Conservation (phyloP, 208 protist species). For the Acanthamoeba royreba region DNA sequence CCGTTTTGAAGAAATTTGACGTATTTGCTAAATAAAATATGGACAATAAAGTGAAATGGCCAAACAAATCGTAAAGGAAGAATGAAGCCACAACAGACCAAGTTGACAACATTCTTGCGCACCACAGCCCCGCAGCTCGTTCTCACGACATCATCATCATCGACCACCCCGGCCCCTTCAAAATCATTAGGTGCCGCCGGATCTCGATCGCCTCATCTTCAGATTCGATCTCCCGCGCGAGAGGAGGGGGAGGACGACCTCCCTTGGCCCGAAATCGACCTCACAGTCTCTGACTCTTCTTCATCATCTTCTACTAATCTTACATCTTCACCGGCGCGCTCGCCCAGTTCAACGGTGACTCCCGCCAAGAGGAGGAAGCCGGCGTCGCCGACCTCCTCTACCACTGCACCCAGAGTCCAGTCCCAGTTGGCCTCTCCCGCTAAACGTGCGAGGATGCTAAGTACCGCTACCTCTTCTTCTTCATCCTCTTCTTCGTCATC, state of each 20-base stretch:
- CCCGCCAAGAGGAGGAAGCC: too few species aligned
- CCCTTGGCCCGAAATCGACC: background rate
- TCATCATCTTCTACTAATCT: background rate
- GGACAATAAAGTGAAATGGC: background rate
- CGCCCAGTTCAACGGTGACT: too few species aligned
- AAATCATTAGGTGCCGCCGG: background rate
- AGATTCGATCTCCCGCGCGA: background rate
- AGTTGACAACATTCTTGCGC: background rate
- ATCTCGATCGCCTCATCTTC: background rate
- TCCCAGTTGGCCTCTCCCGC: background rate
- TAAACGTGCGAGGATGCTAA: background rate
- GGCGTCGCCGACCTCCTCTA: too few species aligned
- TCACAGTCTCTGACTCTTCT: background rate
- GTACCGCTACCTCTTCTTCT: background rate
- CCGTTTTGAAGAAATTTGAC: background rate
- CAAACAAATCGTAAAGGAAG: background rate
- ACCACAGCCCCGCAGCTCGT: background rate
- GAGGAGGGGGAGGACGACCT: background rate
- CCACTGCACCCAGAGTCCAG: background rate
- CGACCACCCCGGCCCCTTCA: background rate
- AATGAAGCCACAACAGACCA: background rate
- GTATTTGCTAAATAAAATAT: background rate
- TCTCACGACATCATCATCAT: too few species aligned
- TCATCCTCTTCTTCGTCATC: too few species aligned
- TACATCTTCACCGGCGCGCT: background rate